Conservation (phyloP, 1,284 basidiomycete species). For the Ganoderma boninense region DNA sequence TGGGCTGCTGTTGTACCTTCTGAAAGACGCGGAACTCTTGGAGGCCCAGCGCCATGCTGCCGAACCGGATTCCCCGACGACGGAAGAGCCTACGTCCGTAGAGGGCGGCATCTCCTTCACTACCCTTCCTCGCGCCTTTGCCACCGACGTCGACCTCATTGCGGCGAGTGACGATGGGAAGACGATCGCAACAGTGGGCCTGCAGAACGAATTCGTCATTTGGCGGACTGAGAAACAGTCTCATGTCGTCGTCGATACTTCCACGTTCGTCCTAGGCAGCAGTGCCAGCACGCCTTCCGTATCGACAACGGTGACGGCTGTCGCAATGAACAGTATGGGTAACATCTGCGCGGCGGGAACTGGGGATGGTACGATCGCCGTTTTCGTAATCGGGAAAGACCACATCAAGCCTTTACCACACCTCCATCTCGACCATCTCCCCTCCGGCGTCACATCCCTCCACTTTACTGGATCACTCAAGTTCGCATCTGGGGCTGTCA, state of each 20-base stretch:
- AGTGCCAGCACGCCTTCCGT: slow-evolving; percentile 56
- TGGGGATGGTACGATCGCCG: slow-evolving; percentile 63
- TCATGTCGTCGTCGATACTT: slow-evolving; percentile 59
- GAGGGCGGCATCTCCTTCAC: slow-evolving; percentile 64
- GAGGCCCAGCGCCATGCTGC: slow-evolving; percentile 81
- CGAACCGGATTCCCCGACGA: slow-evolving; percentile 45
- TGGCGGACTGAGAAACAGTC: slow-evolving; percentile 60
- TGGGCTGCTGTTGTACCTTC: slow-evolving; percentile 84
- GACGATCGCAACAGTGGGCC: slow-evolving; percentile 73
- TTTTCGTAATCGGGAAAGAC: slow-evolving; percentile 60
- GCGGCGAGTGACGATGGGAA: slow-evolving; percentile 72
- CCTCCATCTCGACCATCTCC: slow-evolving; percentile 54
- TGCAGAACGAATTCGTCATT: slow-evolving; percentile 80
- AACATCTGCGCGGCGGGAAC: slow-evolving; percentile 70
- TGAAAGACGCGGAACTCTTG: slow-evolving; percentile 92
- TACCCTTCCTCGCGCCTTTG: slow-evolving; percentile 79
- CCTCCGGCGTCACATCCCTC: slow-evolving; percentile 57
- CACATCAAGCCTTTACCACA: slow-evolving; percentile 51
- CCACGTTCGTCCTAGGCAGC: slow-evolving; percentile 55
- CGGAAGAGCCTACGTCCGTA: slow-evolving; percentile 46
- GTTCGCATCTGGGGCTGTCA: slow-evolving; percentile 33
- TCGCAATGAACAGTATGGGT: slow-evolving; percentile 67
- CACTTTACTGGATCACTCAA: slow-evolving; percentile 47
- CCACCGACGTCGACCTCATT: slow-evolving; percentile 86
- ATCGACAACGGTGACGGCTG: slow-evolving; percentile 59